Evolutionary conservation across 176 grass and related monocot species (phyloP), one percentile per base, ranked within the genome.

Genomic region (Phoenix dactylifera): DNA sequence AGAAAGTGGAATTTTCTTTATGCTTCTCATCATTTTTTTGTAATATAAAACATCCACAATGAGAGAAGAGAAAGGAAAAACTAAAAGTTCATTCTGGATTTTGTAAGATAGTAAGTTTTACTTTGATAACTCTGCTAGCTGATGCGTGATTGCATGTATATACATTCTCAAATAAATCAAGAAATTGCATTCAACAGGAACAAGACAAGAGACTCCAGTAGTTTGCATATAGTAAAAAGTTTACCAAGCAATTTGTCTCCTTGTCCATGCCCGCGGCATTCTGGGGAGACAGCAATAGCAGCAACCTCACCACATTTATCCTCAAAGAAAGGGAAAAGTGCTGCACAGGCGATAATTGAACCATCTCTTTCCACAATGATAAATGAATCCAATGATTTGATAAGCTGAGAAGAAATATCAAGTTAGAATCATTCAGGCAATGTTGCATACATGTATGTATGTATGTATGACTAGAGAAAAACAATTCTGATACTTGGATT

Each of bases 221-320:
- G 4, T 26, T 29, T 26, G 35, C 35, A 44, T 14, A 44, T 12
- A 44, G 12, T 44, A 44, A 44, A 44, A 59, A 59, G 12, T 24
- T 26, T 89, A 96, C 91, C 91, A 7, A 96, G 86, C 32, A 96
- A 81, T 71, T 96, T 96, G 66, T 96, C 91, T 57, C 91, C 91
- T 90, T 96, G 91, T 63, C 86, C 91, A 58, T 85, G 75, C 52
- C 91, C 86, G 52, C 91, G 91, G 32, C 91, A 96, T 74, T 96
- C 91, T 68, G 89, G 86, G 74, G 91, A 90, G 26, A 90, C 91
- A 61, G 86, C 86, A 66, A 96, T 77, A 71, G 91, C 86, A 74
- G 91, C 86, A 71, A 96, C 86, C 80, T 96, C 91, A 15, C 86
- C 91, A 52, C 86, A 90, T 76, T 90, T 87, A 18, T 90, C 83